Evolutionary conservation across 139 green algal species (phyloP).

Genomic region (Micractinium conductrix): DNA sequence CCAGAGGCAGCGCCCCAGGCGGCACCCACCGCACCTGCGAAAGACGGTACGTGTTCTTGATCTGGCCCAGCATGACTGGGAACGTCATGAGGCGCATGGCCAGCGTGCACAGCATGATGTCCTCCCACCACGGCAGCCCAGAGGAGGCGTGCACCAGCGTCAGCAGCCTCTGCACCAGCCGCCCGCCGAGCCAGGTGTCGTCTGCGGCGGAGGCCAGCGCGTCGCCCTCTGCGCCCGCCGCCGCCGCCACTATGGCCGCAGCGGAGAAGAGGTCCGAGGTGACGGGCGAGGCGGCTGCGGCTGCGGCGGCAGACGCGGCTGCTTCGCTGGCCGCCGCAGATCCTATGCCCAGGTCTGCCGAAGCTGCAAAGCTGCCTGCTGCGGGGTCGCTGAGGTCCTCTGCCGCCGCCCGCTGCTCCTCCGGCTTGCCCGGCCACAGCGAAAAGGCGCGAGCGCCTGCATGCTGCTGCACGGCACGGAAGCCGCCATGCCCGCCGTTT

Average conservation of each 20-base stretch:
- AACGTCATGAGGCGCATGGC: slow-evolving; percentile 57
- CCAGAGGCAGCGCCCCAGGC: not conserved
- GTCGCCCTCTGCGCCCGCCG: slow-evolving; percentile 42
- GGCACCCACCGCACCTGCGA: slow-evolving; percentile 42
- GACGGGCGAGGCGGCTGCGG: not conserved
- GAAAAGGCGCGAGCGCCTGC: slow-evolving; percentile 7
- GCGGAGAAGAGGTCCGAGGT: slow-evolving; percentile 1
- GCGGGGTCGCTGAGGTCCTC: no score
- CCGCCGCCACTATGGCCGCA: slow-evolving; percentile 45
- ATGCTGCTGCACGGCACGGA: not conserved
- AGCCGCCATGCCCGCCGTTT: no score
- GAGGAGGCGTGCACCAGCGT: slow-evolving; percentile 50
- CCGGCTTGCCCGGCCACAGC: slow-evolving; percentile 16
- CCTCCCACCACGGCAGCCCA: slow-evolving; percentile 70
- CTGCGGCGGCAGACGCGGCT: not conserved
- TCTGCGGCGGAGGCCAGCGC: slow-evolving; percentile 55
- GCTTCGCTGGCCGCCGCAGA: not conserved
- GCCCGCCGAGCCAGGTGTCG: slow-evolving; percentile 57
- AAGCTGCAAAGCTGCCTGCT: not conserved
- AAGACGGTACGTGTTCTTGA: slow-evolving; percentile 74
- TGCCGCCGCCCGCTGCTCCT: slow-evolving; percentile 6
- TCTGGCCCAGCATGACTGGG: slow-evolving; percentile 73
- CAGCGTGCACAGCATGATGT: slow-evolving; percentile 68
- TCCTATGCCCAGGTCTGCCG: not conserved
- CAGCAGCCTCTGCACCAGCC: slow-evolving; percentile 66